phyloP scores from a whole-genome alignment of 129 eudicot species.

The Saposhnikovia divaricata region DNA sequence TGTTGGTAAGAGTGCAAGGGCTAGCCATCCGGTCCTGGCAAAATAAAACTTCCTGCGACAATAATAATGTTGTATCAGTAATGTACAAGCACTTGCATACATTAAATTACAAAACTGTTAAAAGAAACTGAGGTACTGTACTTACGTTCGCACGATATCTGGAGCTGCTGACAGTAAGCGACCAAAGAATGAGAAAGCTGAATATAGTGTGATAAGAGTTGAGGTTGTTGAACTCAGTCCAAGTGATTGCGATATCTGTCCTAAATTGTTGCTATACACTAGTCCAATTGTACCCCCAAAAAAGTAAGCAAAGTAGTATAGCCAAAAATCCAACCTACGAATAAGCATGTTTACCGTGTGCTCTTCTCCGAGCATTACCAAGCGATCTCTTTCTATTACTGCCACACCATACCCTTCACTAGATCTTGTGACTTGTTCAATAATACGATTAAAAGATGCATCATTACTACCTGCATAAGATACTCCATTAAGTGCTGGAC shows the following conservation, averaged over 20 bases:
- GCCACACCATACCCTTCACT: conserved; percentile 29
- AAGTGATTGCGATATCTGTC: conserved; percentile 73
- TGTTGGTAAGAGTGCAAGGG: conserved; percentile 64
- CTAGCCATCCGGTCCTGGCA: conserved; percentile 89
- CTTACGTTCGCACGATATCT: conserved; percentile 64
- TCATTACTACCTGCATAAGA: conserved; percentile 7
- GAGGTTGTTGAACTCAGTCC: conserved; percentile 47
- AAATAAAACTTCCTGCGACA: conserved; percentile 60
- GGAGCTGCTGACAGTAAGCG: conserved; percentile 88
- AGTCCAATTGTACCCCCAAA: conserved; percentile 91
- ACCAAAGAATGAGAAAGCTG: conserved; percentile 83
- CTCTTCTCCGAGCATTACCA: conserved; percentile 77
- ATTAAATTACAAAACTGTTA: background rate
- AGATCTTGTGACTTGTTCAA: background rate
- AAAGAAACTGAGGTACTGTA: background rate
- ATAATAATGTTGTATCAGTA: background rate
- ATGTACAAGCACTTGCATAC: background rate
- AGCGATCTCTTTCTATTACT: conserved; percentile 40
- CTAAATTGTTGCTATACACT: conserved; percentile 81
- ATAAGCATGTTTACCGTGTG: conserved; percentile 47
- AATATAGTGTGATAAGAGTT: conserved; percentile 58
- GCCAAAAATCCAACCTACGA: conserved; percentile 73
- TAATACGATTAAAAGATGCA: conserved; percentile 5
- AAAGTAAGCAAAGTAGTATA: conserved; percentile 69
- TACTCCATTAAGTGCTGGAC: conserved; percentile 14